Evolutionary conservation across 2,329 filamentous ascomycete genomes (phyloP).

Genomic region (Pseudocercospora musae): DNA sequence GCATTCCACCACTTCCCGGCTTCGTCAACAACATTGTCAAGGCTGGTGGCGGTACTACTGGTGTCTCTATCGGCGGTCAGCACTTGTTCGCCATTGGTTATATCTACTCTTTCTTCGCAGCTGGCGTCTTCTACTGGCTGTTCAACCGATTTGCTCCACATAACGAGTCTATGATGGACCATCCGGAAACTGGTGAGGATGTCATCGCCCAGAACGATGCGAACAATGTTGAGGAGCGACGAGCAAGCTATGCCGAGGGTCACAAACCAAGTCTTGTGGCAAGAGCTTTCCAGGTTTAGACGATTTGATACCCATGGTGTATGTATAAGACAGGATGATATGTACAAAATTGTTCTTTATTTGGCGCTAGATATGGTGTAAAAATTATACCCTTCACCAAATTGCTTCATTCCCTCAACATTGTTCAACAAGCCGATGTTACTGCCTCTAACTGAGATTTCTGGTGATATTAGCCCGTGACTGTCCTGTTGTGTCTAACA

Average conservation of each 20-base stretch:
- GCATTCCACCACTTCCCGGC: slow-evolving; percentile 56
- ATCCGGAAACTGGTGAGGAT: slow-evolving; percentile 64
- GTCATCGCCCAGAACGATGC: slow-evolving; percentile 41
- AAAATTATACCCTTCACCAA: background rate
- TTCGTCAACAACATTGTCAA: slow-evolving; percentile 45
- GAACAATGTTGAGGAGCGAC: slow-evolving; percentile 27
- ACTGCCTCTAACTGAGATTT: too few species aligned
- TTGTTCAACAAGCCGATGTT: too few species aligned
- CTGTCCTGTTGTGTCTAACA: too few species aligned
- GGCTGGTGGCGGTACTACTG: slow-evolving; percentile 37
- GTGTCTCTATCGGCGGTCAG: slow-evolving; percentile 43
- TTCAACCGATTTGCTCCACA: slow-evolving; percentile 45
- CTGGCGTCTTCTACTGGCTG: slow-evolving; percentile 36
- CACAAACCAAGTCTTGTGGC: slow-evolving; percentile 24
- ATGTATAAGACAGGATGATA: background rate
- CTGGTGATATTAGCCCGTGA: too few species aligned
- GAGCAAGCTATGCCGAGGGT: slow-evolving; percentile 20
- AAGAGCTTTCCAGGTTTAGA: slow-evolving; percentile 26
- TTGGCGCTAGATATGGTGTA: background rate
- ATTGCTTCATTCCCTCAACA: too few species aligned
- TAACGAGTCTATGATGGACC: slow-evolving; percentile 82
- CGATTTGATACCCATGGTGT: background rate
- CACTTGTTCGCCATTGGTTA: slow-evolving; percentile 49
- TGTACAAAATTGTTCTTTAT: background rate
- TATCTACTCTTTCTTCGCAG: slow-evolving; percentile 37